Evolutionary conservation across 352 stramenopile genomes (phyloP), one percentile per base, ranked within the genome.

Genomic region (Salisapilia sapeloensis): DNA sequence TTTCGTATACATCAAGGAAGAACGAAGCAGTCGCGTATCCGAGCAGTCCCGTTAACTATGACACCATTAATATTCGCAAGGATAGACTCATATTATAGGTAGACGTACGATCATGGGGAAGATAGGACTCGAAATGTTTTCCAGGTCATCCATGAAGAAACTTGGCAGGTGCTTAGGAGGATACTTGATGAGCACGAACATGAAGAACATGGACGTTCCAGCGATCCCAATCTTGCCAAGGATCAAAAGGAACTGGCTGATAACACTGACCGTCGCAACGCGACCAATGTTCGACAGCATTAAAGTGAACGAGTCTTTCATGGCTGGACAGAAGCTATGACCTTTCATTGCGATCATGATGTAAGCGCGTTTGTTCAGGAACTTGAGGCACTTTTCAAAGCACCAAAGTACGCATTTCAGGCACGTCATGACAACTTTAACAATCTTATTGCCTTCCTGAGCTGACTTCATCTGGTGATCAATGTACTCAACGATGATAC

Each of bases 231-330:
- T 39, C 48, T 93, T 93, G 42, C 75, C 82, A n/a, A 93, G 42
- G 29, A 79, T 42, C 48, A 93, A 63, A 14, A 94, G 63, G 51
- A 94, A 80, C 14, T 54, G 58, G 15, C 72, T 64, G 44, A 92
- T 58, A 48, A 89, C 65, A 37, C 60, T 81, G 34, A 91, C 74
- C 4, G 72, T 85, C 18, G 70, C 70, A 29, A 98, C 80, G 6
- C 89, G 74, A 29, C 72, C 61, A 16, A 93, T 79, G 61, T 98
- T 98, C 21, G 87, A 74, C 24, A 97, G 57, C 19, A 98, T 85
- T 23, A 98, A 62, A 39, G 90, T 87, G 54, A 98, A 99, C 25
- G 90, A 90, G 48, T 92, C 71, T 28, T 91, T 94, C 44, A 93
- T 89, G 19, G 80, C 75, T 22, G 64, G 78, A 46, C 75, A 91